A percentile compares a stretch with the other conserved stretches of the same genome.
These are phyloP conservation scores for Hemisphaericaspora nanyangensis DNA, from an alignment of 805 yeast species.

Conservation along the genomic window DNA sequence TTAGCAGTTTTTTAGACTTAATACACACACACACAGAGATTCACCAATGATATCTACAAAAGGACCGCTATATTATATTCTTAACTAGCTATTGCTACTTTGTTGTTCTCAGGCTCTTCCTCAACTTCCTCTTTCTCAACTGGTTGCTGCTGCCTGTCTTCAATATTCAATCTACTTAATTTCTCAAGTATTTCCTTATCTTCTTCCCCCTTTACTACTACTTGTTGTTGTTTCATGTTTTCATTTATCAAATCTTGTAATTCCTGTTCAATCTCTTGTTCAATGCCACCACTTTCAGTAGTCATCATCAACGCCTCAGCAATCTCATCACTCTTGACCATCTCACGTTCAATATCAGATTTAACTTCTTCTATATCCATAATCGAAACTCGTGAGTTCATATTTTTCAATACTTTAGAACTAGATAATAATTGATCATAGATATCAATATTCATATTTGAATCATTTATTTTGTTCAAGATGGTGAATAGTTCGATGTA, in stretches of 20 bases:
- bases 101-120: too few relatives aligned
- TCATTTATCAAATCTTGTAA: constrained; percentile 19
- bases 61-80: too few relatives aligned
- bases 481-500: constrained; percentile 20
- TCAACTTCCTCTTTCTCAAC: too few relatives aligned
- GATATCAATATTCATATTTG: constrained; percentile 23
- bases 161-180: constrained; percentile 11
- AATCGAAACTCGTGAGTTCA: constrained; percentile 25
- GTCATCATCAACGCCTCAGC: constrained; percentile 17
- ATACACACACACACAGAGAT: too few relatives aligned
- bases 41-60: too few relatives aligned
- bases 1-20: too few relatives aligned
- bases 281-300: constrained; percentile 20
- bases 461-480: constrained; percentile 32
- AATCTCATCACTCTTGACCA: constrained; percentile 24
- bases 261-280: constrained; percentile 32
- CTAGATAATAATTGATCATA: constrained; percentile 24
- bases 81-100: too few relatives aligned
- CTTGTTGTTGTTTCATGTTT: constrained; percentile 5
- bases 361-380: constrained; percentile 25
- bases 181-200: constrained; percentile 7
- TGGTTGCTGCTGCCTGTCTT: too few relatives aligned
- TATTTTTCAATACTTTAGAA: constrained; percentile 19
- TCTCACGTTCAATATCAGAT: constrained; percentile 27
- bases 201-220: constrained; percentile 1